These are phyloP conservation scores for Tuber umbilicatum DNA, from an alignment of 495 filamentous ascomycete species.

Conservation along the genomic window DNA sequence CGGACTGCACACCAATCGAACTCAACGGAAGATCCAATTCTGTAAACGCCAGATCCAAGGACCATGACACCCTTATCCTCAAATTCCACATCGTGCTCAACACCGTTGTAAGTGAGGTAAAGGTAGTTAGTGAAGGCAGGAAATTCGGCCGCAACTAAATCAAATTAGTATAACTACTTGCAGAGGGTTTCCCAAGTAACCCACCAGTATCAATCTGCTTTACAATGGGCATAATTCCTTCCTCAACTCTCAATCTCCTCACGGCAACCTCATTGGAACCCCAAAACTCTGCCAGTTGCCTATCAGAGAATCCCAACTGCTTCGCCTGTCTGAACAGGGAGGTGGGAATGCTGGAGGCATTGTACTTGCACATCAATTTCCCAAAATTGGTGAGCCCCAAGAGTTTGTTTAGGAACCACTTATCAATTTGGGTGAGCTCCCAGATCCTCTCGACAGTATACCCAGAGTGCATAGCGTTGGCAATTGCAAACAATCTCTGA, in stretches of 20 bases:
- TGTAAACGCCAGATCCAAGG: constrained; percentile 91
- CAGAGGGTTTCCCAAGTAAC: background rate
- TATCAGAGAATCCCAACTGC: constrained; percentile 87
- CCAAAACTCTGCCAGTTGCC: constrained; percentile 89
- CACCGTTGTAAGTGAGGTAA: constrained; percentile 91
- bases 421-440: constrained; percentile 96
- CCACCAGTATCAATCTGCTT: constrained; percentile 88
- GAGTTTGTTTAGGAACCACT: constrained; percentile 88
- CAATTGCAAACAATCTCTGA: constrained; percentile 93
- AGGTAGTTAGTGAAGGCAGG: constrained; percentile 94
- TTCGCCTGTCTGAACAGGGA: constrained; percentile 72
- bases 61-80: constrained; percentile 92
- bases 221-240: constrained; percentile 77
- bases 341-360: constrained; percentile 58
- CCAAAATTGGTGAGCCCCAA: constrained; percentile 86
- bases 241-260: constrained; percentile 70
- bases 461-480: constrained; percentile 90
- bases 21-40: constrained; percentile 95
- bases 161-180: constrained; percentile 15
- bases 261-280: constrained; percentile 86
- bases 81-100: constrained; percentile 76
- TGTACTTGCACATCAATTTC: constrained; percentile 65
- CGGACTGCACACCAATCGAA: constrained; percentile 99
- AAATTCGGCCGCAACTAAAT: constrained; percentile 81
- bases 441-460: constrained; percentile 95